Evolutionary conservation across 73 alveolate genomes (phyloP).

Genomic region (Stentor coeruleus): DNA sequence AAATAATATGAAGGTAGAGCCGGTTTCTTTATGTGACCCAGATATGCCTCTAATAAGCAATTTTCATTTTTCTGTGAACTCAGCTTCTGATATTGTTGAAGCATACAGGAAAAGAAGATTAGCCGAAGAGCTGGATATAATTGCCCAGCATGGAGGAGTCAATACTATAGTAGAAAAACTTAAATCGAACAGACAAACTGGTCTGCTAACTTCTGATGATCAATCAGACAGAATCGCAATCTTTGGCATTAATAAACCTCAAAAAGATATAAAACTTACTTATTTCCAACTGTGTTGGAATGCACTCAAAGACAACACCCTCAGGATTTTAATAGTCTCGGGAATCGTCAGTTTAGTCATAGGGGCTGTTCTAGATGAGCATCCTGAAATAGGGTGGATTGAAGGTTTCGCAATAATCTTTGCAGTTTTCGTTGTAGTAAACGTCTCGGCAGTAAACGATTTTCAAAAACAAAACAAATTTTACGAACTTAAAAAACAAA

Average conservation of each 20-base stretch:
- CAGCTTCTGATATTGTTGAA: no score
- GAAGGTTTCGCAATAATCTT: constrained; percentile 77
- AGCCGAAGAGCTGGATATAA: no score
- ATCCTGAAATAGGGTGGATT: constrained; percentile 80
- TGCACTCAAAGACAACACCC: constrained; percentile 70
- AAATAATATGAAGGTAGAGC: no score
- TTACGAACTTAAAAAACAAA: constrained; percentile 24
- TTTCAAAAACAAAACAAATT: constrained; percentile 63
- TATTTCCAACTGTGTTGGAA: constrained; percentile 52
- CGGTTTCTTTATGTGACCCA: no score
- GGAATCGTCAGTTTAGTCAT: constrained; percentile 62
- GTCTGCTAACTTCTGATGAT: neutral
- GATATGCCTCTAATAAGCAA: no score
- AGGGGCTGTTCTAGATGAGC: constrained; percentile 55
- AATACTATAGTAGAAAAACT: no score
- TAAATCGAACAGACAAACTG: neutral
- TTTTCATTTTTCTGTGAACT: no score
- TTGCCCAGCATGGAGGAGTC: neutral
- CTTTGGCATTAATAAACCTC: neutral
- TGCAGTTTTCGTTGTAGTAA: constrained; percentile 75
- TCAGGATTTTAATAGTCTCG: constrained; percentile 64
- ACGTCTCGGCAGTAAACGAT: constrained; percentile 68
- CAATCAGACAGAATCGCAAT: neutral
- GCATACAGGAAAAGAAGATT: no score
- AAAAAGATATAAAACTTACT: neutral